Evolutionary conservation across 2,329 filamentous ascomycete species (phyloP), one percentile per base, ranked within the genome.

Genomic region (Botrytis squamosa): DNA sequence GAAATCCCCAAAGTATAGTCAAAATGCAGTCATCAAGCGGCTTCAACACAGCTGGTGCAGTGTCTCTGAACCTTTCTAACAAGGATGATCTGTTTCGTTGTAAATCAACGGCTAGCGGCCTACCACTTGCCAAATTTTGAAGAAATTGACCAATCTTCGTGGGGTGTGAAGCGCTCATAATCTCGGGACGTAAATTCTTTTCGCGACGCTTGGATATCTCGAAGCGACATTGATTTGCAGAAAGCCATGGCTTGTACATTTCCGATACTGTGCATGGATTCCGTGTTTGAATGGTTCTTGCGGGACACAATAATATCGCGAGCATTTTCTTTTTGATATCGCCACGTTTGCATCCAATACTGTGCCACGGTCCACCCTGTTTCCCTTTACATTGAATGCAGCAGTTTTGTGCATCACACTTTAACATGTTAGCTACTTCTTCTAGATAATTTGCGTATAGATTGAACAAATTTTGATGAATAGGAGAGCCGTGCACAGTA

Each of bases 331-430:
- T 46, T 36, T 71, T 72, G 44, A 76, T 66, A 49, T 66, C 73
- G n/a, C 75, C 69, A 16, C 75, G 68, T 25, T 71, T 73, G 52
- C 75, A 76, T 3, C 74, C 74, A 38, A 76, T 42, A 12, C 57
- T 62, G n/a, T 71, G 42, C 75, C 75, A 76, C n/a, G 71, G 38
- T 22, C 74, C 73, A 40, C 55, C 29, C 29, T 66, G 68, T 4
- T 70, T 62, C 10, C 49, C 67, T 55, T 42, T 71, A 60, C 75
- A 76, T 12, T 72, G 65, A 29, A 63, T 67, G 66, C 75, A 76
- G 14, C 65, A 66, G 12, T 7, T 52, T 66, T 76, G 71, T 20
- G 70, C 57, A 49, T 70, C 57, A 20, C 73, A 75, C 62, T 66
- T 36, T 9, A 22, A n/a, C 8, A 10, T 8, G n/a, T 72, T 20